Conservation (phyloP, 2,329 filamentous ascomycete species). For the Xylaria sp. region DNA sequence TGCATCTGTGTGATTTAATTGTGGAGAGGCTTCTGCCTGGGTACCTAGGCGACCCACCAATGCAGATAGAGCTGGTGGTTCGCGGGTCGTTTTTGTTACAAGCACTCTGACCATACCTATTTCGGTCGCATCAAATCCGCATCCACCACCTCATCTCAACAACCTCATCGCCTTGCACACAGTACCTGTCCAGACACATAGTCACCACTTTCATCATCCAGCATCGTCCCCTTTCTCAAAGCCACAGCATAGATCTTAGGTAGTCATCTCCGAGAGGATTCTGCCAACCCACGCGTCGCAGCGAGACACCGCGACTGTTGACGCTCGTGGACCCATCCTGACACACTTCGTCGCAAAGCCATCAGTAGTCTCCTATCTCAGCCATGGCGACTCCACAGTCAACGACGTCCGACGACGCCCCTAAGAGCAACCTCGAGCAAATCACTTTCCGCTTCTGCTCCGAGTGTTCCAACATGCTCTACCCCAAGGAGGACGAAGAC, state of each 20-base stretch:
- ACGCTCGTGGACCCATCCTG: neutral
- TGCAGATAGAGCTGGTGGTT: no score
- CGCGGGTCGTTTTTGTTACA: no score
- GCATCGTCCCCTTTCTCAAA: neutral
- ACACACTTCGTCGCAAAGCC: slow-evolving; percentile 20
- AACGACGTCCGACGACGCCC: slow-evolving; percentile 56
- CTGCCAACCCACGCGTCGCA: neutral
- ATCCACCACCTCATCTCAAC: slow-evolving; percentile 1
- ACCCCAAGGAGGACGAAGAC: slow-evolving; percentile 92
- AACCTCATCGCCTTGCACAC: neutral
- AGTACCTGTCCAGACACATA: neutral
- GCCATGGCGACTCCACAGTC: slow-evolving; percentile 69
- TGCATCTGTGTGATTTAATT: no score
- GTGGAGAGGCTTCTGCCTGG: no score
- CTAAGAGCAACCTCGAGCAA: slow-evolving; percentile 73
- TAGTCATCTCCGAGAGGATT: slow-evolving; percentile 13
- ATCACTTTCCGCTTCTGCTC: slow-evolving; percentile 98
- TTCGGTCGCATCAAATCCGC: neutral
- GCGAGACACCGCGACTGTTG: slow-evolving; percentile 10
- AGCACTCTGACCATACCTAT: no score
- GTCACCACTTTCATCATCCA: neutral
- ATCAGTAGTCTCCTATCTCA: slow-evolving; percentile 10
- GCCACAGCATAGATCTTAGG: slow-evolving; percentile 5
- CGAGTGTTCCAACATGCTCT: slow-evolving; percentile 98
- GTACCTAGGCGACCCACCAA: neutral